A percentile compares a stretch with the other conserved stretches of the same genome.
Conservation (phyloP, 192 early-diverging fungal genomes). For the Coemansia biformis region DNA sequence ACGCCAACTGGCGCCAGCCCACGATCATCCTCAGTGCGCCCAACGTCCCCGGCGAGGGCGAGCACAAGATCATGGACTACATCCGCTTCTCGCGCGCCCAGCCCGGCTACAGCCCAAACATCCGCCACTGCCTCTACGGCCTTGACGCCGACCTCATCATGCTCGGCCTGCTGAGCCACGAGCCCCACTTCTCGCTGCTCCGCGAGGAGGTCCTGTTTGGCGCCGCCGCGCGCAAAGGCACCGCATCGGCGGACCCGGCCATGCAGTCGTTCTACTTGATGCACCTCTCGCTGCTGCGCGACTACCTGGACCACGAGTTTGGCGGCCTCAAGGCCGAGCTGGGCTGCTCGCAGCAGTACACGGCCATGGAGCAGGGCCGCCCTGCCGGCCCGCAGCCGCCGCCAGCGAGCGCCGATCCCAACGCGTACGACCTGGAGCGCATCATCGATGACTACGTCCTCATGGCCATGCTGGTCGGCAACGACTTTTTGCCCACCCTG, state of each 20-base stretch:
- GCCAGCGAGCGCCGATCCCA: slow-evolving; percentile 1
- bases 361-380: slow-evolving; percentile 23
- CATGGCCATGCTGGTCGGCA: slow-evolving; percentile 91
- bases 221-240: slow-evolving; percentile 15
- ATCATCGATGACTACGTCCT: slow-evolving; percentile 96
- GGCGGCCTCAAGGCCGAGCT: slow-evolving; percentile 27
- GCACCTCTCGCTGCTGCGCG: slow-evolving; percentile 81
- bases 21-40: slow-evolving; percentile 92
- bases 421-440: slow-evolving; percentile 78
- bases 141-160: slow-evolving; percentile 98
- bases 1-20: slow-evolving; percentile 84
- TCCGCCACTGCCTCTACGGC: slow-evolving; percentile 92
- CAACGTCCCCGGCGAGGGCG: slow-evolving; percentile 94
- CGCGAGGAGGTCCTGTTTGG: slow-evolving; percentile 92
- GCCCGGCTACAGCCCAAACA: slow-evolving; percentile 80
- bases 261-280: slow-evolving; percentile 66
- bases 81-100: slow-evolving; percentile 81
- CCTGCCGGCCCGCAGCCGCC: neutral
- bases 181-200: slow-evolving; percentile 93
- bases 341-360: slow-evolving; percentile 51
- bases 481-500: slow-evolving; percentile 95
- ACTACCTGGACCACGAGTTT: slow-evolving; percentile 92
- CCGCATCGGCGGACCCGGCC: slow-evolving; percentile 27
- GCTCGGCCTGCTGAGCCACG: slow-evolving; percentile 91
- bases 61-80: slow-evolving; percentile 99